Evolutionary conservation across 257 asterid genomes (phyloP).

Genomic region (Solanum phureja): DNA sequence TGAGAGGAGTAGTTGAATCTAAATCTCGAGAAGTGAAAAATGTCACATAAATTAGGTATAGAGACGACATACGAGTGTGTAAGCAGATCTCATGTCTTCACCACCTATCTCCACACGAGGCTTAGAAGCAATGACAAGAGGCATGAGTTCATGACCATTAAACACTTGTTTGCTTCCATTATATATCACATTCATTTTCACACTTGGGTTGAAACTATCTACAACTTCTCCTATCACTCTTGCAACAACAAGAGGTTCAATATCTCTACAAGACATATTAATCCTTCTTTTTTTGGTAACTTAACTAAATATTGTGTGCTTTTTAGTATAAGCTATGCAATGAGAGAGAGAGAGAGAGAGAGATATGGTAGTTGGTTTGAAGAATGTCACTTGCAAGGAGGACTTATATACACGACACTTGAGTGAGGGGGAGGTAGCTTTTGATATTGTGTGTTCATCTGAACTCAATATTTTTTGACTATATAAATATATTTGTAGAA

Average conservation of each 20-base stretch:
- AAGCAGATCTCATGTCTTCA: conserved; percentile 72
- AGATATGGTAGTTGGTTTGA: not conserved
- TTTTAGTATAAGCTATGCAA: not conserved
- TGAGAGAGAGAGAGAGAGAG: not conserved
- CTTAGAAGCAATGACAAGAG: conserved; percentile 32
- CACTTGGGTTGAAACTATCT: conserved; percentile 56
- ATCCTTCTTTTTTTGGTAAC: not conserved
- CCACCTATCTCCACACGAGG: conserved; percentile 83
- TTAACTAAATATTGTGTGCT: not conserved
- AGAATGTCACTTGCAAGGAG: not conserved
- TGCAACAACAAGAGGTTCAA: conserved; percentile 53
- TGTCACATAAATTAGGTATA: too few species aligned
- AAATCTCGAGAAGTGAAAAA: not conserved
- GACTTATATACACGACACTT: not conserved
- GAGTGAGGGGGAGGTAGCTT: not conserved
- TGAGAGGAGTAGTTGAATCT: not conserved
- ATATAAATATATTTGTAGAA: too few species aligned
- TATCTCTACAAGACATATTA: conserved; percentile 11
- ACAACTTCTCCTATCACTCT: conserved; percentile 87
- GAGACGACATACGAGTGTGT: conserved; percentile 43
- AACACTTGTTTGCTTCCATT: conserved; percentile 40
- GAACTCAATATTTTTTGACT: not conserved
- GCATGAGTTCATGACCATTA: conserved; percentile 89
- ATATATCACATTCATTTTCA: conserved; percentile 40
- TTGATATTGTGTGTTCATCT: too few species aligned